Evolutionary conservation across 306 rosid species (phyloP), one percentile per base, ranked within the genome.

Genomic region (Cucurbita moschata): DNA sequence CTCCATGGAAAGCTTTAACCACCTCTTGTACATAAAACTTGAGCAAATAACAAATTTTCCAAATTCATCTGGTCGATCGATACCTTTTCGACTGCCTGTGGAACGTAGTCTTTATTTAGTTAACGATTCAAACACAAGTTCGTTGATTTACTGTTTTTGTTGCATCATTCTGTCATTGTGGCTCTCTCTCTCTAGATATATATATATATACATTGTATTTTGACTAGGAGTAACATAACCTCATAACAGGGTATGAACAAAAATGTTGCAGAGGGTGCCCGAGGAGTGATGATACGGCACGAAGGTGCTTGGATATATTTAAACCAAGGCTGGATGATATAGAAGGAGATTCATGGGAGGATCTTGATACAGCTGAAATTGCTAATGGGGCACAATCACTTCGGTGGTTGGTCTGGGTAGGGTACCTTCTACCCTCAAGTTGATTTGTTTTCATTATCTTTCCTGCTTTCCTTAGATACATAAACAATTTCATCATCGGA

Each of bases 341-440:
- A 62, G 88, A 87, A 69, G 98, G 81, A 75, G 97, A 94, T 64
- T 90, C 97, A 26, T 94, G 98, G 98, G 98, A 94, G 86, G 98
- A 87, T 76, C 89, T 90, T 65, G 84, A 85, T 77, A 77, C 95
- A 1, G 82, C 84, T 69, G 90, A 85, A 78, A 85, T 90, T 55
- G 86, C 75, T 43, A 80, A 79, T 78, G 95, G 96, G 51, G 86
- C 90, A 67, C 86, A 82, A 70, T 90, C 92, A 42, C 79, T 94
- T 77, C 80, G 90, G 70, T 90, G 98, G 98, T 92, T 94, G 76
- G 88, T 89, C 50, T 94, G 96, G 98, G 97, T 94, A 90, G 96
- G 98, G 96, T 89, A 86, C 53, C 83, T 59, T 70, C 74, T 64
- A 55, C 0, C 43, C 57, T 57, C 40, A 44, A 40, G 66, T 75